phyloP scores from a whole-genome alignment of 2,329 filamentous ascomycete species.

The Ambrosiella xylebori region DNA sequence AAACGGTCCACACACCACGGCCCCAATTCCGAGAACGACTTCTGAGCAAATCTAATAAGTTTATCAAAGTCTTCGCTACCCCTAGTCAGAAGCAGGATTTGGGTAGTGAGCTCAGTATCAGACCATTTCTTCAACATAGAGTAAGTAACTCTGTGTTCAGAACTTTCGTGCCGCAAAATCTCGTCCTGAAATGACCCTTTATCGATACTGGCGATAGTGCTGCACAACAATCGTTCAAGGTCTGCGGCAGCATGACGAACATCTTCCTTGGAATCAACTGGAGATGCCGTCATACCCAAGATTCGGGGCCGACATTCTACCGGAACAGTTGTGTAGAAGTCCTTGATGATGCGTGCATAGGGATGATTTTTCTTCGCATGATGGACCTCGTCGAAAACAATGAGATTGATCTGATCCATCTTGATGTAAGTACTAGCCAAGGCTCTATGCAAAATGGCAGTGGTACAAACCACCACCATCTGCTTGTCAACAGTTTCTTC shows the following conservation, averaged over 20 bases:
- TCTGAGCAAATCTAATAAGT: constrained; percentile 40
- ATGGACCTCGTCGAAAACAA: constrained; percentile 93
- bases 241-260: constrained; percentile 51
- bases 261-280: constrained; percentile 67
- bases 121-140: constrained; percentile 29
- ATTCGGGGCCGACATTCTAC: constrained; percentile 48
- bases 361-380: constrained; percentile 89
- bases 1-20: constrained; percentile 71
- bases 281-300: constrained; percentile 94
- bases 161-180: constrained; percentile 20
- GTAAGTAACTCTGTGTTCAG: constrained; percentile 34
- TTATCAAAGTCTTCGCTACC: constrained; percentile 31
- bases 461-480: constrained; percentile 84
- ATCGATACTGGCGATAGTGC: constrained; percentile 60
- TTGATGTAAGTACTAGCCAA: constrained; percentile 62
- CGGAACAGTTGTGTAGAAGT: constrained; percentile 49
- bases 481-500: constrained; percentile 38
- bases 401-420: constrained; percentile 70
- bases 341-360: constrained; percentile 77
- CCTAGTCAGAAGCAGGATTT: constrained; percentile 31
- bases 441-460: constrained; percentile 66
- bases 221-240: constrained; percentile 62
- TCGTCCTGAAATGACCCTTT: constrained; percentile 21
- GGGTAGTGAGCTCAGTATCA: constrained; percentile 46
- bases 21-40: constrained; percentile 51